These are phyloP conservation scores for Pisolithus orientalis DNA, from an alignment of 768 basidiomycete genomes.

Conservation along the genomic window DNA sequence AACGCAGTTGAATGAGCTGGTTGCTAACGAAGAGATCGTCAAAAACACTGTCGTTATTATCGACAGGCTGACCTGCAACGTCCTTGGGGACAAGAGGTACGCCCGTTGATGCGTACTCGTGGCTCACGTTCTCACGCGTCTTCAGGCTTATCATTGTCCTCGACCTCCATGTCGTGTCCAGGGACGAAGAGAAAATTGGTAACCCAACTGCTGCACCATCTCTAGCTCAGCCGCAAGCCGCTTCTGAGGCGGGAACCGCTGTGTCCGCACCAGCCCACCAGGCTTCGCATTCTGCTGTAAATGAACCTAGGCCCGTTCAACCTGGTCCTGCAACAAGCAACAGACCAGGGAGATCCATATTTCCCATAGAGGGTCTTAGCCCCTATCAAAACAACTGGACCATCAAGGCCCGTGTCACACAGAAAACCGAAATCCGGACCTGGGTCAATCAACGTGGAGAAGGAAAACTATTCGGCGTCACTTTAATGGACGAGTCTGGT, in stretches of 20 bases:
- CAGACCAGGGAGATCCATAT: constrained; percentile 31
- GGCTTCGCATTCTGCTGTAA: constrained; percentile 17
- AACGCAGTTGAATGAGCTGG: constrained; percentile 77
- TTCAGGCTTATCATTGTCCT: constrained; percentile 79
- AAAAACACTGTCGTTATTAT: constrained; percentile 67
- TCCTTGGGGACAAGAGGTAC: constrained; percentile 79
- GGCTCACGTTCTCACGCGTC: neutral
- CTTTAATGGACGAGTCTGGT: constrained; percentile 91
- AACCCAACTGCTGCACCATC: constrained; percentile 39
- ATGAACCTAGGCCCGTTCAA: neutral
- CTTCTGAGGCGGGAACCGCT: neutral
- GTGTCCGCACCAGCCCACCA: constrained; percentile 3
- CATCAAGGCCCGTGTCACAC: constrained; percentile 88
- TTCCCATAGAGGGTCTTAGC: constrained; percentile 90
- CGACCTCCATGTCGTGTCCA: constrained; percentile 49
- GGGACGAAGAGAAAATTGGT: constrained; percentile 68
- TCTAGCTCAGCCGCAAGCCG: constrained; percentile 19
- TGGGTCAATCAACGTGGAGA: constrained; percentile 90
- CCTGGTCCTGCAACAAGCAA: constrained; percentile 11
- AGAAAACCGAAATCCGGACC: constrained; percentile 83
- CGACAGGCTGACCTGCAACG: constrained; percentile 74
- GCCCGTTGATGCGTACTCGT: constrained; percentile 13
- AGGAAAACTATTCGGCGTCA: constrained; percentile 90
- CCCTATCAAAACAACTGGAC: constrained; percentile 99
- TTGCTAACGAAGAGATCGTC: constrained; percentile 53